These are phyloP conservation scores for Galium porrigens DNA, from an alignment of 305 asterid species.

Conservation along the genomic window DNA sequence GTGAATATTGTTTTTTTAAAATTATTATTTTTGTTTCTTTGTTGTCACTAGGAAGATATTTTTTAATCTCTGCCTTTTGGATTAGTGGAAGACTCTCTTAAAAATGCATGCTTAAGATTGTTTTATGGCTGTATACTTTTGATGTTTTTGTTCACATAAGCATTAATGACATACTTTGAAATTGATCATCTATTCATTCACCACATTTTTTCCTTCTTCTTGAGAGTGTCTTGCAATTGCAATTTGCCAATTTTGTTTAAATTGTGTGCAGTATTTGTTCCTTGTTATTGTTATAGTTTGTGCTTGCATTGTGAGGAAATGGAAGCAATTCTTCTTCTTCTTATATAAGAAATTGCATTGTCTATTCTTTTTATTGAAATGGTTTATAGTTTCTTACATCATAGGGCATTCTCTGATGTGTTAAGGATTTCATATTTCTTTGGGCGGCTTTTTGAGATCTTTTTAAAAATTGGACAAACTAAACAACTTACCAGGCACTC, in stretches of 20 bases:
- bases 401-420: background rate
- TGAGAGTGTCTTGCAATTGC: background rate
- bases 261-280: background rate
- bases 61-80: background rate
- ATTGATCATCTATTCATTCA: background rate
- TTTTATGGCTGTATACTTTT: background rate
- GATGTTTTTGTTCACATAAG: background rate
- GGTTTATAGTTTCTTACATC: background rate
- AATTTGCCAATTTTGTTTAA: background rate
- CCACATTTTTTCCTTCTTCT: background rate
- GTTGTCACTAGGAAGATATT: background rate
- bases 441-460: background rate
- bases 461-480: background rate
- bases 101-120: background rate
- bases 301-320: background rate
- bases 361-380: background rate
- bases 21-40: background rate
- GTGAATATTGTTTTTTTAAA: constrained; percentile 13
- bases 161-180: background rate
- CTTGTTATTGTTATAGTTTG: background rate
- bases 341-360: background rate
- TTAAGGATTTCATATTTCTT: background rate
- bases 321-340: background rate
- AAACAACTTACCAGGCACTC: background rate
- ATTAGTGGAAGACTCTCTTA: background rate